These are phyloP conservation scores for Apophysomyces ossiformis DNA, from an alignment of 371 early-diverging fungal species.

Conservation along the genomic window DNA sequence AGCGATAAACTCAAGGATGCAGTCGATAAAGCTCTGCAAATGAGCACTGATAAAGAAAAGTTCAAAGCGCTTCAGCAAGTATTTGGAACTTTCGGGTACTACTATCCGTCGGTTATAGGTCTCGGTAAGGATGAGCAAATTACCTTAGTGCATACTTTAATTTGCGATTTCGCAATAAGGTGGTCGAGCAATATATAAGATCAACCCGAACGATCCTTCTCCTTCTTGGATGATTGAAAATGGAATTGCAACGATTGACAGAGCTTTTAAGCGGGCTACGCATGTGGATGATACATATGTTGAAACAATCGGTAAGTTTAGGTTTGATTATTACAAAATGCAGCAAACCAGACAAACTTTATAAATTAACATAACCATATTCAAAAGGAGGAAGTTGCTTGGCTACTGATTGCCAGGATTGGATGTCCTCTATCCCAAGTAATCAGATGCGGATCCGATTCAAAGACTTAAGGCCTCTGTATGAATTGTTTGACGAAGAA, in stretches of 20 bases:
- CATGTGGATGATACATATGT: background rate
- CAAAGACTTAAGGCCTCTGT: background rate
- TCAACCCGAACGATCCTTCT: background rate
- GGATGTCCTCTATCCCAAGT: background rate
- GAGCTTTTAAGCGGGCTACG: background rate
- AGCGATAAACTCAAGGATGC: background rate
- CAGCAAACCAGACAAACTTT: background rate
- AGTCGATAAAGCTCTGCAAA: background rate
- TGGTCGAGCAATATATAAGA: background rate
- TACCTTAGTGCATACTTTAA: background rate
- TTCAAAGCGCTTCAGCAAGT: background rate
- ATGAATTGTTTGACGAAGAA: background rate
- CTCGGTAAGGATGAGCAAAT: background rate
- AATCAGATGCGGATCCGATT: background rate
- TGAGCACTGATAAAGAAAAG: background rate
- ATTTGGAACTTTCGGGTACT: background rate
- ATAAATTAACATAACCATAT: background rate
- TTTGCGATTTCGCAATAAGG: background rate
- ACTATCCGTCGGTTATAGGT: background rate
- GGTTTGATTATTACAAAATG: background rate
- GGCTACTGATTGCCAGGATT: background rate
- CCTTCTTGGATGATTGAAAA: background rate
- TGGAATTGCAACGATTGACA: background rate
- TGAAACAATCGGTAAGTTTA: background rate
- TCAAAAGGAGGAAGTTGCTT: background rate